A percentile compares a stretch with the other conserved stretches of the same genome.
Evolutionary conservation across 495 filamentous ascomycete genomes (phyloP).

Genomic region (Penicillium antarcticum): DNA sequence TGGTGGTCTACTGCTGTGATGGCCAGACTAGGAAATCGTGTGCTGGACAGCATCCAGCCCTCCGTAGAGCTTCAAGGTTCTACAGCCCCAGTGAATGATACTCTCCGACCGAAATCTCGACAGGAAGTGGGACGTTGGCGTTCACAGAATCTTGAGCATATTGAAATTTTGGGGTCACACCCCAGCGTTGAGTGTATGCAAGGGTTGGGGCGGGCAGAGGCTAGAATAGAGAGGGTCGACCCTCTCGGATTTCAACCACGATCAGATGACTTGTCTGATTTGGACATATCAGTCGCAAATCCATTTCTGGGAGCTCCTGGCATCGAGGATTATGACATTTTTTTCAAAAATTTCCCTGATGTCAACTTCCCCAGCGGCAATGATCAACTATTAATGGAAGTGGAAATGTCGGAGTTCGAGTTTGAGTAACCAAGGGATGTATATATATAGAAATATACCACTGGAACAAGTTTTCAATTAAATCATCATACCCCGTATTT

Average conservation of each 20-base stretch:
- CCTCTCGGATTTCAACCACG: neutral
- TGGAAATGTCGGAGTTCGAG: slow-evolving; percentile 1
- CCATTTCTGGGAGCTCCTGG: neutral
- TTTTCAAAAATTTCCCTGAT: slow-evolving; percentile 21
- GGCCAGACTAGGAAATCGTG: slow-evolving; percentile 19
- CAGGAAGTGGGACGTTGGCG: neutral
- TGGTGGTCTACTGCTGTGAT: slow-evolving; percentile 28
- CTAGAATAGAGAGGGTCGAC: neutral
- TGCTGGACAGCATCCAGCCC: slow-evolving; percentile 12
- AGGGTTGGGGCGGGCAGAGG: neutral
- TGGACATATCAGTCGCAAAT: slow-evolving; percentile 1
- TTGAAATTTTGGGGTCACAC: neutral
- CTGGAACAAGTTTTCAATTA: neutral
- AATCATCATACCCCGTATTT: neutral
- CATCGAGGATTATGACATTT: slow-evolving; percentile 12
- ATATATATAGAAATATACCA: neutral
- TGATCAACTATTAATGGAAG: slow-evolving; percentile 8
- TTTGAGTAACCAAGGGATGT: neutral
- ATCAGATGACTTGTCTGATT: slow-evolving; percentile 1
- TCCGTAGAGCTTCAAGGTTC: neutral
- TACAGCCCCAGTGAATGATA: slow-evolving; percentile 1
- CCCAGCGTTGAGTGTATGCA: neutral
- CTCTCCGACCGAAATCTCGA: slow-evolving; percentile 1
- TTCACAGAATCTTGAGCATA: neutral
- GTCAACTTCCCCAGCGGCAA: slow-evolving; percentile 17